These are phyloP conservation scores for Emergomyces orientalis DNA, from an alignment of 2,329 filamentous ascomycete species.

Conservation along the genomic window DNA sequence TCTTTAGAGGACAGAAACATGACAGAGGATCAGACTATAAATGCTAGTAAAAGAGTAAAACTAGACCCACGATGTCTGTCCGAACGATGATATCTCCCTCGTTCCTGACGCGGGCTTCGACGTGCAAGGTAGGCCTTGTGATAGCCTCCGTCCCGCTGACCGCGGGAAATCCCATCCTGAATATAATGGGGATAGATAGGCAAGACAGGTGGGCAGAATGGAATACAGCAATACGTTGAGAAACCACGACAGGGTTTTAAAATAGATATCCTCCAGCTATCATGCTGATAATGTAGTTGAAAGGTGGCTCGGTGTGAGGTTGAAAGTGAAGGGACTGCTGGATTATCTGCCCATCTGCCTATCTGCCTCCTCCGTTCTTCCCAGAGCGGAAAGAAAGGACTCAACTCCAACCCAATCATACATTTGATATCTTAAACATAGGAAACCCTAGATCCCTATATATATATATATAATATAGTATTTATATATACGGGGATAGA, in stretches of 20 bases:
- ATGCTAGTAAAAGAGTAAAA: too few species aligned
- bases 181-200: not conserved
- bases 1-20: not conserved
- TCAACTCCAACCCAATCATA: not conserved
- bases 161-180: not conserved
- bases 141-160: not conserved
- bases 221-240: not conserved
- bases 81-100: conserved; percentile 21
- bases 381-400: not conserved
- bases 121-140: conserved; percentile 28
- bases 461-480: too few species aligned
- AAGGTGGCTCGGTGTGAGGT: not conserved
- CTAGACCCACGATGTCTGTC: conserved; percentile 24
- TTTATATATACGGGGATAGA: not conserved
- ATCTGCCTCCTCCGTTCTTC: not conserved
- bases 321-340: too few species aligned
- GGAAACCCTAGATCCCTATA: not conserved
- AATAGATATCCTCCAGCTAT: not conserved
- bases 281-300: not conserved
- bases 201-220: not conserved
- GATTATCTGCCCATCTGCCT: too few species aligned
- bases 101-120: conserved; percentile 32
- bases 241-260: not conserved
- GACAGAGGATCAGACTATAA: not conserved
- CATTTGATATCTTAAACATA: not conserved